Base-by-base conservation (phyloP, 75 land plant genomes). In the Selaginella tamariscina region DNA sequence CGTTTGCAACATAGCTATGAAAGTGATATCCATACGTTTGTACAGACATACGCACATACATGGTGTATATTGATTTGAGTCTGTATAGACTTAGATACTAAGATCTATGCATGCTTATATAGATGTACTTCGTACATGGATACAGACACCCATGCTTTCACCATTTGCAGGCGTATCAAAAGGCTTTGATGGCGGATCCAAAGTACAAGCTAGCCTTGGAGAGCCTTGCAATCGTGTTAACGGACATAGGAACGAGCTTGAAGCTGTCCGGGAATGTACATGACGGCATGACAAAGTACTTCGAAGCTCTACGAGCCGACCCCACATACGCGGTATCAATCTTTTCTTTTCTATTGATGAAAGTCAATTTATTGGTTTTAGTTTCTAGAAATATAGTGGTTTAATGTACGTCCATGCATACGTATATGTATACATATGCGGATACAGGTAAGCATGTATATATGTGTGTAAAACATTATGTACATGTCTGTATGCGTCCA, bases 191-290 rank as follows among this genome's bases (percentile, higher is more conserved):
- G 65, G 91, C 82, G 31, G 96, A 93, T 64, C 80, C 96, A 39
- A 70, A 75, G 21, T 93, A 86, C 78, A 93, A 85, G 69, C 84
- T 80, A 26, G 98, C 98, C 65, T 78, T 86, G n/a, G 98, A 93
- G 56, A 90, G 88, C 76, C 79, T 93, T 23, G 98, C 98, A 30
- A 80, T 93, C 74, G 98, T 85, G 27, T 71, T 89, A 56, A 93
- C 98, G 27, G 98, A 93, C 75, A 80, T 93, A 63, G 98, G 98
- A 23, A 93, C 98, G 30, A 93, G 91, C 80, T 73, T 93, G 63
- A 93, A 93, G 77, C 90, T 93, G 66, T 85, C 96, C 28, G 98
- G 98, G 18, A 89, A 89, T 65, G 86, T 86, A 32, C 96, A 89
- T 31, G 98, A 89, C 26, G 98, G 96, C 54, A 81, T 93, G 71